Evolutionary conservation across 2,329 filamentous ascomycete species (phyloP).

Genomic region (Exophiala sp.): DNA sequence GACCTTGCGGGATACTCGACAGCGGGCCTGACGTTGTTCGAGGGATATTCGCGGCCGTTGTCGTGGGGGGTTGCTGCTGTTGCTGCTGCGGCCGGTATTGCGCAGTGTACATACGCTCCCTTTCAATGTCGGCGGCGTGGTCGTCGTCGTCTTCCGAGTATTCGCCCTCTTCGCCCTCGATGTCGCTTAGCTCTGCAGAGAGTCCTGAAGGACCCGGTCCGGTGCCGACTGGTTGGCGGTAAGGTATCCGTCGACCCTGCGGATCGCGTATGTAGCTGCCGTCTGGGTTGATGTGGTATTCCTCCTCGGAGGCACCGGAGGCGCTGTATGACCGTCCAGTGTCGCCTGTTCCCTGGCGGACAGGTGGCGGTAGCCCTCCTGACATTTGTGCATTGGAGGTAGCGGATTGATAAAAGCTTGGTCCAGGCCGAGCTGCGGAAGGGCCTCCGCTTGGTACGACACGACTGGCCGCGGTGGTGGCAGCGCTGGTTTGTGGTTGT

Average conservation of each 20-base stretch:
- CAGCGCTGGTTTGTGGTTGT: constrained; percentile 32
- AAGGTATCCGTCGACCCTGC: constrained; percentile 58
- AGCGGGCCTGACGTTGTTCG: constrained; percentile 18
- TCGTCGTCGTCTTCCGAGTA: constrained; percentile 49
- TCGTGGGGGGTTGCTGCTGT: constrained; percentile 22
- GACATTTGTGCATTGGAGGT: constrained; percentile 13
- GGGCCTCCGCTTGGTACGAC: constrained; percentile 16
- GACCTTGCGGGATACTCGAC: constrained; percentile 21
- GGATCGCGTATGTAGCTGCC: constrained; percentile 61
- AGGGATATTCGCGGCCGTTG: constrained; percentile 7
- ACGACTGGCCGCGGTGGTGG: constrained; percentile 29
- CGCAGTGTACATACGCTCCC: constrained; percentile 36
- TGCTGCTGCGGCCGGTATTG: constrained; percentile 29
- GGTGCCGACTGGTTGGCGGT: constrained; percentile 42
- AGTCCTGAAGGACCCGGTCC: constrained; percentile 4
- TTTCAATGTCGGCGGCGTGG: constrained; percentile 46
- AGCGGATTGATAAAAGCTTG: constrained; percentile 8
- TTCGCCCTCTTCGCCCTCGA: constrained; percentile 17
- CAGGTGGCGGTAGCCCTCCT: constrained; percentile 12
- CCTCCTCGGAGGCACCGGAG: constrained; percentile 63
- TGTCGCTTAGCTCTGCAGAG: constrained; percentile 12
- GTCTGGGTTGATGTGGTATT: constrained; percentile 63
- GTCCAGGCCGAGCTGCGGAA: constrained; percentile 12
- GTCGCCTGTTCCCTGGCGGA: constrained; percentile 20
- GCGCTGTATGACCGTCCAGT: constrained; percentile 39